phyloP scores from a whole-genome alignment of 352 stramenopile species.

The Pythium phragmiticola region DNA sequence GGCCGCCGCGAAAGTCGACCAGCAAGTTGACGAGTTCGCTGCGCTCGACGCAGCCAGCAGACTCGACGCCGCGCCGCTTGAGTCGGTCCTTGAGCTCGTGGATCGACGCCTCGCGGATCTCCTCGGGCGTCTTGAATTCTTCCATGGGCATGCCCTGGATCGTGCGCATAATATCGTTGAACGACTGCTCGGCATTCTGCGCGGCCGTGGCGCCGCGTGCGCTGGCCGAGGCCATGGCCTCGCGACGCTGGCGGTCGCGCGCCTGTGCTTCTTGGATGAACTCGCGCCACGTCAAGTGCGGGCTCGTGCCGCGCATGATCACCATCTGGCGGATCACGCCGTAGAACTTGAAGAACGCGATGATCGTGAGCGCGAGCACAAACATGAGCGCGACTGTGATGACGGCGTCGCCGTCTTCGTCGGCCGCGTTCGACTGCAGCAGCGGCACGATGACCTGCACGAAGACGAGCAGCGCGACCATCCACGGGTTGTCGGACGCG shows the following conservation, averaged over 20 bases:
- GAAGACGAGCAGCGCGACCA: conserved; percentile 75
- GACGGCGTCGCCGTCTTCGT: conserved; percentile 45
- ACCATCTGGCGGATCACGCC: conserved; percentile 48
- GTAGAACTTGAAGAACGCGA: conserved; percentile 59
- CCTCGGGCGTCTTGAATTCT: conserved; percentile 63
- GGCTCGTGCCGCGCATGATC: conserved; percentile 39
- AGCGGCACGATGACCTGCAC: conserved; percentile 74
- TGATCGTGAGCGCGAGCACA: conserved; percentile 49
- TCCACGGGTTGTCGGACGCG: conserved; percentile 76
- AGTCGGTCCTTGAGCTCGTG: conserved; percentile 76
- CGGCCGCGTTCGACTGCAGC: conserved; percentile 68
- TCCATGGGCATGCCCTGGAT: conserved; percentile 84
- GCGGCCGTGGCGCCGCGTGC: conserved; percentile 30
- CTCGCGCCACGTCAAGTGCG: conserved; percentile 53
- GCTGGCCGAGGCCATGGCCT: conserved; percentile 34
- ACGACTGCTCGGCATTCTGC: conserved; percentile 48
- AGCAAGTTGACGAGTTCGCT: conserved; percentile 69
- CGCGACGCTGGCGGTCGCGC: conserved; percentile 36
- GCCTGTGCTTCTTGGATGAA: conserved; percentile 59
- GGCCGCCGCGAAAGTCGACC: conserved; percentile 69
- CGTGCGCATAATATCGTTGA: conserved; percentile 67
- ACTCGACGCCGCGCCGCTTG: conserved; percentile 60
- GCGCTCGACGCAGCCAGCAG: conserved; percentile 62
- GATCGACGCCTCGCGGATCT: conserved; percentile 55
- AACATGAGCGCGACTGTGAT: conserved; percentile 58